phyloP scores from a whole-genome alignment of 2,329 filamentous ascomycete genomes.

The Arthrobotrys sphaeroides region DNA sequence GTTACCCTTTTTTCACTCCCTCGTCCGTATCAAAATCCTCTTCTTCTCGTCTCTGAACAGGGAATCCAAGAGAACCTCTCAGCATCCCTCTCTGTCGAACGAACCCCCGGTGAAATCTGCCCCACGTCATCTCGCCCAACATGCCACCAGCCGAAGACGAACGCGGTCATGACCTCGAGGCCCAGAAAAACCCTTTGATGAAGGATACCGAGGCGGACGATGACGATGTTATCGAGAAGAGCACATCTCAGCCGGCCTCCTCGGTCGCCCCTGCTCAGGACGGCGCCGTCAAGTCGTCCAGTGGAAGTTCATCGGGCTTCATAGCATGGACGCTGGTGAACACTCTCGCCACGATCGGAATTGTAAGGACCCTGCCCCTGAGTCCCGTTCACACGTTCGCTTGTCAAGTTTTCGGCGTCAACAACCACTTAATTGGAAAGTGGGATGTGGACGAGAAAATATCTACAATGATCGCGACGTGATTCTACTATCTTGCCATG shows the following conservation, averaged over 20 bases:
- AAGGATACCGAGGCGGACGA: conserved; percentile 47
- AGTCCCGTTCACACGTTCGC: conserved; percentile 20
- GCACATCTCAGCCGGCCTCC: conserved; percentile 14
- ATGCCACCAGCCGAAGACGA: conserved; percentile 48
- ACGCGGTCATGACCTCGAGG: conserved; percentile 46
- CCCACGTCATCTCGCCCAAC: conserved; percentile 12
- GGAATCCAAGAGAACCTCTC: neutral
- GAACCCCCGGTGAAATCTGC: neutral
- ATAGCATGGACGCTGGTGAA: conserved; percentile 71
- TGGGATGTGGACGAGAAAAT: neutral
- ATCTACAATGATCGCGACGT: neutral
- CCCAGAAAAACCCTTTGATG: conserved; percentile 43
- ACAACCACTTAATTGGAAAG: neutral
- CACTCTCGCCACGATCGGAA: conserved; percentile 71
- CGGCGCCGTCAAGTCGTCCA: conserved; percentile 41
- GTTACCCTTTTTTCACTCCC: neutral
- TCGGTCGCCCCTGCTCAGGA: conserved; percentile 35
- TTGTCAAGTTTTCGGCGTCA: neutral
- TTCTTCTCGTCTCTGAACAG: neutral
- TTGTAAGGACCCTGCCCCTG: conserved; percentile 62
- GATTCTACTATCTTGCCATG: neutral
- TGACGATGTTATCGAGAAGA: conserved; percentile 42
- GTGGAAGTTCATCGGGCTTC: conserved; percentile 45
- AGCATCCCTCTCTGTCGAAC: neutral
- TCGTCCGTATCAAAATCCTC: neutral